Percentiles rank a stretch among this genome's conserved stretches.
Evolutionary conservation across 768 basidiomycete species (phyloP).

Genomic region (Leccinellum luteum): DNA sequence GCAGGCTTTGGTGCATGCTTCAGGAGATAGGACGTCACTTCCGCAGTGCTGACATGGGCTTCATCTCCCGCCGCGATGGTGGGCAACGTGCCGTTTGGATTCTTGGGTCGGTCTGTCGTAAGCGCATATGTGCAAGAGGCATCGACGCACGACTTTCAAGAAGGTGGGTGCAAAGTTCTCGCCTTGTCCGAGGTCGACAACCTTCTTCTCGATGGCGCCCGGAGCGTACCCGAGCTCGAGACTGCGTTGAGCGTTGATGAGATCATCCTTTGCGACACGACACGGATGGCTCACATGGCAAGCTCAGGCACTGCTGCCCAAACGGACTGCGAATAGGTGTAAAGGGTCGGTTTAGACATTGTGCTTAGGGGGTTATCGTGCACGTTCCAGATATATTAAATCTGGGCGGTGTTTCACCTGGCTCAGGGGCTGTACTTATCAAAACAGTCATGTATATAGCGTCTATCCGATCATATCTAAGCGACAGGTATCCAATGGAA

Average conservation of each 20-base stretch:
- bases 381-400: not conserved
- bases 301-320: slow-evolving; percentile 43
- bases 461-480: not conserved
- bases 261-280: too few species aligned
- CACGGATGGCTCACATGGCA: slow-evolving; percentile 35
- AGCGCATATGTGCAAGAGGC: not conserved
- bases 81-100: slow-evolving; percentile 44
- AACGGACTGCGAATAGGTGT: slow-evolving; percentile 36
- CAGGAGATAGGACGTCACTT: slow-evolving; percentile 42
- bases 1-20: slow-evolving; percentile 37
- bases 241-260: slow-evolving; percentile 20
- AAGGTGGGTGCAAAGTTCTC: slow-evolving; percentile 49
- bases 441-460: not conserved
- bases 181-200: slow-evolving; percentile 43
- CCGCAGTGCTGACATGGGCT: slow-evolving; percentile 38
- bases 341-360: slow-evolving; percentile 30
- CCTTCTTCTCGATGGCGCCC: slow-evolving; percentile 34
- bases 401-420: not conserved
- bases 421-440: not conserved
- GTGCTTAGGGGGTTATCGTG: not conserved
- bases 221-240: slow-evolving; percentile 43
- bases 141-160: slow-evolving; percentile 35
- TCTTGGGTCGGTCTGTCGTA: slow-evolving; percentile 28
- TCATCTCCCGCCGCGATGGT: slow-evolving; percentile 37
- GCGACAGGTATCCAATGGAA: slow-evolving; percentile 2